Evolutionary conservation across 1,284 basidiomycete genomes (phyloP), one percentile per base, ranked within the genome.

Genomic region (Prillingera fragicola): DNA sequence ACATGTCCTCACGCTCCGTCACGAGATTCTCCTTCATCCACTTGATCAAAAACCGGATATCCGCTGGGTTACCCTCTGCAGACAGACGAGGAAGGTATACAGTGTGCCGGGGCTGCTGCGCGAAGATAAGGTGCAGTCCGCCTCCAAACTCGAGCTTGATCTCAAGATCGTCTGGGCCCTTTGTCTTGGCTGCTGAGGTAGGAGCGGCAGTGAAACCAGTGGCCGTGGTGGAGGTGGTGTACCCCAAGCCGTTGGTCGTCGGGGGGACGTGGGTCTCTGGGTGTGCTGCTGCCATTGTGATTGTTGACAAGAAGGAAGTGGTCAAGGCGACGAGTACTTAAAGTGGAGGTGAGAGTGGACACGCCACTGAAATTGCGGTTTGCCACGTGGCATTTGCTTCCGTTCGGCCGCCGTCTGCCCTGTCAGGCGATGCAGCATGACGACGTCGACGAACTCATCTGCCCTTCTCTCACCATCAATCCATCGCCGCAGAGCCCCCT

Each of bases 121-220:
- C 87, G 56, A 91, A 76, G 25, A 91, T 81, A 24, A 94, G 79
- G 60, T 94, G 89, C 9, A 92, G 79, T 59, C 92, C 90, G 32
- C 90, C 87, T 48, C 52, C 52, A 33, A 54, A 54, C 45, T 54
- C 52, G 38, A 54, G 48, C 21, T 36, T 27, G 36, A 54, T 38
- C 22, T 42, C 33, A n/a, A 54, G 36, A 22, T 50, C 48, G 31
- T 48, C 48, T 5, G 38, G 42, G 8, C 38, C 26, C 33, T 45
- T 42, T 1, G 31, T 37, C 19, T 25, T 33, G 10, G 26, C 13
- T 4, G 34, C 13, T 7, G 45, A 29, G 0, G 41, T 13, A 10
- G 39, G 10, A 1, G 42, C 22, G 1, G 35, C 26, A n/a, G 34
- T 9, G 9, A n/a, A 28, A n/a, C 9, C 44, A 12, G 50, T 28